Evolutionary conservation across 2,329 filamentous ascomycete species (phyloP), one percentile per base, ranked within the genome.

Genomic region (Sarocladium oryzae): DNA sequence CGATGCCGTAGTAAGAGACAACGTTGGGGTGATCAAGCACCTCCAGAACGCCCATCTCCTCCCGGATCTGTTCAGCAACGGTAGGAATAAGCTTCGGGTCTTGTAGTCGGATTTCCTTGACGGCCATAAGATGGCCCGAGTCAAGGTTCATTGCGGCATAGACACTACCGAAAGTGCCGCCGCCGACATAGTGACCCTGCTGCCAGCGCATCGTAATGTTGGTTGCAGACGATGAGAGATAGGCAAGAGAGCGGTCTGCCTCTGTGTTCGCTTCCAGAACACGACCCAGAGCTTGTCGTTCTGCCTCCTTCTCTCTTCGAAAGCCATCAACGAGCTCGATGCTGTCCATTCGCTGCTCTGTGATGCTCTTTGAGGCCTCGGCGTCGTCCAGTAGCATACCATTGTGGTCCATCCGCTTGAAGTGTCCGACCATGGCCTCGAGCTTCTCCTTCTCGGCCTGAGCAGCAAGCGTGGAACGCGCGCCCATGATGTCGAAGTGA

Each of bases 401-500:
- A 61, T 88, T 88, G 61, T 91, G 84, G 62, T 95, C 90, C 56
- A 93, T 76, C 61, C 85, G 84, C 56, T 86, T 80, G 61, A 87
- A 82, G 61, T 90, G 86, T 24, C 86, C 85, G 50, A 86, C 81
- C 53, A 90, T 74, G 24, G 88, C 86, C 60, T 96, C 92, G 57
- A 91, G 79, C 38, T 88, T 81, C 63, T 95, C 89, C 66, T 89
- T 91, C 69, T 99, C 93, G 2, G 90, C 89, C 69, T 96, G 90
- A 4, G 93, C 93, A 10, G 93, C 93, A 56, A 96, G 78, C 37
- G 86, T 96, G 6, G 91, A 96, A 61, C 92, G 84, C 23, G 93
- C 93, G 21, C 93, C 93, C 87, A 99, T 96, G 68, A 99, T 97
- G 67, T 99, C 93, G 61, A 99, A 99, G 68, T 99, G 93, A 9